These are phyloP conservation scores for Exutisphaerella laricina DNA, from an alignment of 2,329 filamentous ascomycete species.

Conservation along the genomic window DNA sequence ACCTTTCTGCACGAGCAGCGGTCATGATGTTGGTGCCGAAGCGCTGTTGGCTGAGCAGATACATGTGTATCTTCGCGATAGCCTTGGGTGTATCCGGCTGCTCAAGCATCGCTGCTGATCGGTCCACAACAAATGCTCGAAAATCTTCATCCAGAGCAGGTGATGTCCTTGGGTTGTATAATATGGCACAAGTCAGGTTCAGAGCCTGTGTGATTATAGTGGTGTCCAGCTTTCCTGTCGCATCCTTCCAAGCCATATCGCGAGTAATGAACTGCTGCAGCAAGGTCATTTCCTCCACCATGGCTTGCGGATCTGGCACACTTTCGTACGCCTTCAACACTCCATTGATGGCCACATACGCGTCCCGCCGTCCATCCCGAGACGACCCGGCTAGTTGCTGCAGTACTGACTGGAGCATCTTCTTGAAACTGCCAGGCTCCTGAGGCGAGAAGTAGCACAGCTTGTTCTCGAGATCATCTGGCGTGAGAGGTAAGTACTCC, in stretches of 20 bases:
- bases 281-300: constrained; percentile 69
- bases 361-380: constrained; percentile 69
- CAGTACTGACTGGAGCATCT: constrained; percentile 79
- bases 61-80: constrained; percentile 71
- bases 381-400: constrained; percentile 74
- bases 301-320: constrained; percentile 65
- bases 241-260: constrained; percentile 62
- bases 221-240: constrained; percentile 49
- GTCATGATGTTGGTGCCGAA: constrained; percentile 73
- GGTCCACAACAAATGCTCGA: constrained; percentile 71
- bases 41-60: constrained; percentile 72
- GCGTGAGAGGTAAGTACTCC: constrained; percentile 34
- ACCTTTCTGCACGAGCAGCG: constrained; percentile 59
- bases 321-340: constrained; percentile 77
- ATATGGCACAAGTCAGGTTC: constrained; percentile 68
- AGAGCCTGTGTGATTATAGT: constrained; percentile 72
- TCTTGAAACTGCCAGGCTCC: constrained; percentile 57
- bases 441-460: constrained; percentile 40
- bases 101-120: constrained; percentile 68
- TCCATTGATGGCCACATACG: constrained; percentile 73
- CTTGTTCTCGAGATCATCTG: constrained; percentile 37
- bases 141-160: constrained; percentile 72
- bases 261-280: constrained; percentile 78
- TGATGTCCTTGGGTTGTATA: constrained; percentile 63
- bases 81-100: constrained; percentile 67